These are phyloP conservation scores for Phialocephala subalpina DNA, from an alignment of 2,329 filamentous ascomycete species.

Conservation along the genomic window DNA sequence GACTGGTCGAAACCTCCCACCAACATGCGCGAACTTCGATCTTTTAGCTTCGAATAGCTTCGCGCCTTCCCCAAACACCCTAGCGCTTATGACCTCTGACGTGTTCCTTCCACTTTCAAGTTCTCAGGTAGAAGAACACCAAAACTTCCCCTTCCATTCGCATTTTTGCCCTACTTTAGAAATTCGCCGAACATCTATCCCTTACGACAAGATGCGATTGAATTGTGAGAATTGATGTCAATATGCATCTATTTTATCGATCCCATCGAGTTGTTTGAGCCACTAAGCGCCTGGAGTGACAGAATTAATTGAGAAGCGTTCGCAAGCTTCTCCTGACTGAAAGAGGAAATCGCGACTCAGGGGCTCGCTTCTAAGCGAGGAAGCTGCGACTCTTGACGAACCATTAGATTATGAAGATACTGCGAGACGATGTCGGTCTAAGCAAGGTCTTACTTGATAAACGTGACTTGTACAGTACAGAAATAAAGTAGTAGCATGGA, in stretches of 20 bases:
- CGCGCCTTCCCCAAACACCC: background rate
- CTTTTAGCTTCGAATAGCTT: background rate
- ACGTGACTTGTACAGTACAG: too few species aligned
- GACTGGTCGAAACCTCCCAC: background rate
- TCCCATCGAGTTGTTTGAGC: background rate
- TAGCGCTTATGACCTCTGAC: slow-evolving; percentile 3
- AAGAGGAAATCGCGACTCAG: slow-evolving; percentile 7
- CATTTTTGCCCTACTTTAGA: background rate
- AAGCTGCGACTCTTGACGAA: too few species aligned
- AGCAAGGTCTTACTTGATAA: too few species aligned
- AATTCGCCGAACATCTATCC: background rate
- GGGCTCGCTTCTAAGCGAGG: slow-evolving; percentile 7
- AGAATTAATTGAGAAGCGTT: background rate
- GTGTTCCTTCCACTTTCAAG: background rate
- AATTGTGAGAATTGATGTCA: background rate
- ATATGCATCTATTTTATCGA: background rate
- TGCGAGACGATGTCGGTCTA: too few species aligned
- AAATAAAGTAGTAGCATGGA: too few species aligned
- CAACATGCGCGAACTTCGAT: background rate
- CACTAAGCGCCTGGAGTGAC: background rate
- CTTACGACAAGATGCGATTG: background rate
- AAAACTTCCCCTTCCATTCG: background rate
- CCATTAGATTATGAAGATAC: too few species aligned
- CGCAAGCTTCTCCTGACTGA: slow-evolving; percentile 6
- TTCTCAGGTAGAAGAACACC: background rate